Evolutionary conservation across 345 rosid genomes (phyloP).

Genomic region (Nephelium lappaceum): DNA sequence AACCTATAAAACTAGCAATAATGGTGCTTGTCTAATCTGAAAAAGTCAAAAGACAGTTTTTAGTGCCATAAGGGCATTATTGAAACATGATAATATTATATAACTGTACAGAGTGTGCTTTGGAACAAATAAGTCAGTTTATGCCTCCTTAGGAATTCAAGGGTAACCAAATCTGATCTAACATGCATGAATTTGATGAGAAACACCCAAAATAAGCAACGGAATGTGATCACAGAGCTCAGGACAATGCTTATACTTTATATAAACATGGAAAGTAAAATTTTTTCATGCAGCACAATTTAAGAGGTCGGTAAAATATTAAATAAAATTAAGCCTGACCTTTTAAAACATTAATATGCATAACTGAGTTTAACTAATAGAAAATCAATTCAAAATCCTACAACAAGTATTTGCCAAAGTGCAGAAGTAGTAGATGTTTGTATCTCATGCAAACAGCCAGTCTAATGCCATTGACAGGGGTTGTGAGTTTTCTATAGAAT

Average conservation of each 20-base stretch:
- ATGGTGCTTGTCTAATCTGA: neutral
- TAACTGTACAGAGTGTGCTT: neutral
- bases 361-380: neutral
- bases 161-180: neutral
- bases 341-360: neutral
- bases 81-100: neutral
- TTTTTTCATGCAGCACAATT: neutral
- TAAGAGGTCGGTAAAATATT: neutral
- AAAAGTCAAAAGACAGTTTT: slow-evolving; percentile 1
- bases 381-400: neutral
- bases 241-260: neutral
- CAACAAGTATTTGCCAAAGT: neutral
- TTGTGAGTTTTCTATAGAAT: neutral
- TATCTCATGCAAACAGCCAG: neutral
- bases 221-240: neutral
- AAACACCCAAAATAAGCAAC: neutral
- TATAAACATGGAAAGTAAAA: neutral
- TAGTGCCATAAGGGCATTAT: neutral
- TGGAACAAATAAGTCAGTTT: neutral
- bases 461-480: neutral
- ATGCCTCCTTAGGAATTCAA: neutral
- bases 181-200: neutral
- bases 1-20: neutral
- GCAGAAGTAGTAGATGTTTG: neutral
- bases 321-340: neutral